These are phyloP conservation scores for Apostasia shenzhenica DNA, from an alignment of 106 monocot species.

Conservation along the genomic window DNA sequence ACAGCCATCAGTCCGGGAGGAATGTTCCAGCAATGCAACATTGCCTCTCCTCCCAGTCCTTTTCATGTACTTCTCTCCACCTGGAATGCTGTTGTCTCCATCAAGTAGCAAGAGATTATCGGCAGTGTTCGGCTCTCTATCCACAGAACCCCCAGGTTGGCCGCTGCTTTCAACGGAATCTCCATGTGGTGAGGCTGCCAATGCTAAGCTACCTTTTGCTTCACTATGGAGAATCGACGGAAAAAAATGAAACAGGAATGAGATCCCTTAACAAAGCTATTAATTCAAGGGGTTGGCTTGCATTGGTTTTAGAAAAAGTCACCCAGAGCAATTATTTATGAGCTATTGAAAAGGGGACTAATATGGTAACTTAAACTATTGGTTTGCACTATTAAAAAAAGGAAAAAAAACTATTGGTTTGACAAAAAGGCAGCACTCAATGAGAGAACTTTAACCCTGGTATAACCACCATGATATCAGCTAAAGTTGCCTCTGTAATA, in stretches of 20 bases:
- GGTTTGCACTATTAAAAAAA: too few relatives aligned
- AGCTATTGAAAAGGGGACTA: too few relatives aligned
- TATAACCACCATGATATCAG: not conserved
- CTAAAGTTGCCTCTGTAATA: not conserved
- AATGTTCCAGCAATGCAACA: slow-evolving; percentile 22
- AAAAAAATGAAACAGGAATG: too few relatives aligned
- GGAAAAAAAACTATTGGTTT: too few relatives aligned
- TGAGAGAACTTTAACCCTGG: not conserved
- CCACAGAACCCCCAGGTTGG: slow-evolving; percentile 34
- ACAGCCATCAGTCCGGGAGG: slow-evolving; percentile 29
- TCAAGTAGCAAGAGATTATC: slow-evolving; percentile 83
- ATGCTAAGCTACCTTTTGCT: slow-evolving; percentile 78
- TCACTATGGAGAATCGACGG: slow-evolving; percentile 34
- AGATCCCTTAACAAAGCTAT: too few relatives aligned
- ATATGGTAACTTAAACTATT: too few relatives aligned
- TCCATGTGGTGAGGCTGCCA: slow-evolving; percentile 71
- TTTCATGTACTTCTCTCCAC: slow-evolving; percentile 34
- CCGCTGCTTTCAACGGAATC: slow-evolving; percentile 93
- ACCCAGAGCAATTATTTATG: too few relatives aligned
- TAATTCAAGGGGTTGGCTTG: too few relatives aligned
- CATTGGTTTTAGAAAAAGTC: too few relatives aligned
- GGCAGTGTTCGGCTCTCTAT: slow-evolving; percentile 66
- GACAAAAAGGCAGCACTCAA: not conserved
- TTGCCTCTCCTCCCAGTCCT: slow-evolving; percentile 38
- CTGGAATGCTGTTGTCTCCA: slow-evolving; percentile 40